Conservation (phyloP, 345 rosid species). For the Microcos paniculata region DNA sequence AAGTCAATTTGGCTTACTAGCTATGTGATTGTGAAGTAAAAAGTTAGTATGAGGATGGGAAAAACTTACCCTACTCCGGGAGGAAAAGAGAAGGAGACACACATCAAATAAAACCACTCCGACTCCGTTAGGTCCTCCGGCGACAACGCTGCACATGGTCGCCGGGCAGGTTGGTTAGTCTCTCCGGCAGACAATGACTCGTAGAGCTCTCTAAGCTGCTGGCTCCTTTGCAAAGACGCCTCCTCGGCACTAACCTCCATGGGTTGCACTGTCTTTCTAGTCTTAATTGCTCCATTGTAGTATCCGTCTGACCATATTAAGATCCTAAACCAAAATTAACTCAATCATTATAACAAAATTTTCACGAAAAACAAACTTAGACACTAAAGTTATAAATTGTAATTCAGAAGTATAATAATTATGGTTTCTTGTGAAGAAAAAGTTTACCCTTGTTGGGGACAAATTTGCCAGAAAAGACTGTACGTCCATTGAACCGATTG, state of each 20-base stretch:
- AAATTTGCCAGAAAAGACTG: constrained; percentile 87
- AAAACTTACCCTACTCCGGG: constrained; percentile 75
- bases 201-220: constrained; percentile 91
- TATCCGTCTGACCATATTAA: constrained; percentile 91
- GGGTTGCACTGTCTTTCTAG: constrained; percentile 93
- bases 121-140: constrained; percentile 97
- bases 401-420: background rate
- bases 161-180: constrained; percentile 58
- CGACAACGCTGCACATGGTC: constrained; percentile 82
- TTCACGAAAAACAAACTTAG: background rate
- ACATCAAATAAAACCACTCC: constrained; percentile 97
- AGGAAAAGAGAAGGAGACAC: constrained; percentile 91
- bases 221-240: constrained; percentile 87
- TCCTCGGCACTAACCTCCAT: constrained; percentile 90
- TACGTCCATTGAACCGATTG: constrained; percentile 96
- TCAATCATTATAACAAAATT: background rate
- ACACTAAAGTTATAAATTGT: background rate
- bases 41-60: background rate
- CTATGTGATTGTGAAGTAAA: background rate
- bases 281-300: constrained; percentile 96
- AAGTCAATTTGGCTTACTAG: background rate
- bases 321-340: constrained; percentile 39
- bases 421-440: background rate
- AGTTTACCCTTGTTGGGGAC: constrained; percentile 89
- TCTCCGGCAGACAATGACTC: constrained; percentile 80